Evolutionary conservation across 257 asterid genomes (phyloP), one percentile per base, ranked within the genome.

Genomic region (Avicennia marina): DNA sequence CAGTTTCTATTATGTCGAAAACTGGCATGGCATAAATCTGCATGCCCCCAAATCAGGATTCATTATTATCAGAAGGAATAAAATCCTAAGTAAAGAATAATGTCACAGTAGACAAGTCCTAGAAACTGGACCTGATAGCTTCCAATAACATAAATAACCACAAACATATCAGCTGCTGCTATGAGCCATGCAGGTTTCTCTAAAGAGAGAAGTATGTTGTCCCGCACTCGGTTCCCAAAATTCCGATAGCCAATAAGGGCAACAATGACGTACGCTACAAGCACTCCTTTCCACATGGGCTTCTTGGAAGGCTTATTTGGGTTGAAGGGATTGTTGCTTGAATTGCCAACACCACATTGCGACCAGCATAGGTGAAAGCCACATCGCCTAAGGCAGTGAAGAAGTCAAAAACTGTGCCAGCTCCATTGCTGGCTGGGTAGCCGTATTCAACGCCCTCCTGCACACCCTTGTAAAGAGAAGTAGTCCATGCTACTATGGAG

Each of bases 1-100:
- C 63, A 9, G 76, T 74, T 65, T 80, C 84, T 6, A 78, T 63
- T 80, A 67, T 75, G 68, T 78, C 80, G 45, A 81, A 77, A 39
- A 78, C 82, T 9, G 80, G 82, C 63, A 75, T 72, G 22, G 75
- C 78, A 67, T 68, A 57, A 12, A 74, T 76, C 77, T 64, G 50
- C 52, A 2, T 27, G 27, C 10, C 10, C 26, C 11, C 20, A 20
- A 39, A 5, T 4, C 55, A 19, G 11, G 43, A 45, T 15, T 2
- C 3, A 16, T 46, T 19, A 11, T 46, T 7, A 13, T 56, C 17
- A 38, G 53, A 2, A 20, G 11, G 11, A 29, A 26, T n/a, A n/a
- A n/a, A n/a, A n/a, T n/a, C n/a, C n/a, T n/a, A n/a, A n/a, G n/a
- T n/a, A n/a, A n/a, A n/a, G n/a, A n/a, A n/a, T n/a, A n/a, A n/a